phyloP scores from a whole-genome alignment of 176 grass and related monocot genomes.

The Triticum timopheevii region DNA sequence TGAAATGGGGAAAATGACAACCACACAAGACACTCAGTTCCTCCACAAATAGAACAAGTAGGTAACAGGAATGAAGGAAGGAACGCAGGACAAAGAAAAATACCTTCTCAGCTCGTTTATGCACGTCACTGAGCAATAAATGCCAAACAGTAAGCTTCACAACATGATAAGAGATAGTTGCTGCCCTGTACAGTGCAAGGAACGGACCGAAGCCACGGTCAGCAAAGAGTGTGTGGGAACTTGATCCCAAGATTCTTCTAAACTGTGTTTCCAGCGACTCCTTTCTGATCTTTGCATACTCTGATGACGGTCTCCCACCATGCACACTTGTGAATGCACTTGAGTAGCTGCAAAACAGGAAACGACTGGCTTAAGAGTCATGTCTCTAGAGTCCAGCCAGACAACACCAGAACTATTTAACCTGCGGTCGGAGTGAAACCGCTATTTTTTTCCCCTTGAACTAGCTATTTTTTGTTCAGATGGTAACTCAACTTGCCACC shows the following conservation, averaged over 20 bases:
- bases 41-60: not conserved
- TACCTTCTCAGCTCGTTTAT: slow-evolving; percentile 77
- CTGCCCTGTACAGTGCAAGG: slow-evolving; percentile 81
- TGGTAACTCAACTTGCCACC: not conserved
- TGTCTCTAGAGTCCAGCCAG: not conserved
- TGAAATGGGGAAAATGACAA: slow-evolving; percentile 54
- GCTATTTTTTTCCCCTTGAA: not conserved
- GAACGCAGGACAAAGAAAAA: not conserved
- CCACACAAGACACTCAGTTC: slow-evolving; percentile 7
- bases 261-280: slow-evolving; percentile 82
- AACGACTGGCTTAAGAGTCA: not conserved
- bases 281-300: slow-evolving; percentile 91
- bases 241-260: slow-evolving; percentile 68
- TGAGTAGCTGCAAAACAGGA: slow-evolving; percentile 48
- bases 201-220: slow-evolving; percentile 76
- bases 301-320: slow-evolving; percentile 73
- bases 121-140: slow-evolving; percentile 58
- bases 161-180: slow-evolving; percentile 84
- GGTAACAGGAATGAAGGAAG: not conserved
- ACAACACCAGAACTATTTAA: not conserved
- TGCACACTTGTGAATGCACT: slow-evolving; percentile 83
- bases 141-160: slow-evolving; percentile 87
- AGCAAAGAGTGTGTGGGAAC: slow-evolving; percentile 65
- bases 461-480: not conserved
- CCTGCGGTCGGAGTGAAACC: not conserved